These are phyloP conservation scores for Rubus parviflorus DNA, from an alignment of 306 rosid species.

Conservation along the genomic window DNA sequence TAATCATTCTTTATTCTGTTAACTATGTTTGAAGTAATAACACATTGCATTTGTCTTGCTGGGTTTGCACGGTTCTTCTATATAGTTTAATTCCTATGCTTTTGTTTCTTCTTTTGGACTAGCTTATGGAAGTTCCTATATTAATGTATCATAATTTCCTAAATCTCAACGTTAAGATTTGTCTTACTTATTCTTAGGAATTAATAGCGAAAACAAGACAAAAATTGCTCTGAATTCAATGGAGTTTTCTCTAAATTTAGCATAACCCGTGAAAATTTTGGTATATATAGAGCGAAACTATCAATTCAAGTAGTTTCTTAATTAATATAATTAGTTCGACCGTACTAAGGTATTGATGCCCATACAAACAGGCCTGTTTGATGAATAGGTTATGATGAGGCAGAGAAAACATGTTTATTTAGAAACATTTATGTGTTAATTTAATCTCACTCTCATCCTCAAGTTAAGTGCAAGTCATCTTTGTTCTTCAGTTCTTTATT, in stretches of 20 bases:
- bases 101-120: conserved; percentile 53
- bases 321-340: neutral
- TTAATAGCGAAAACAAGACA: neutral
- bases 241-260: neutral
- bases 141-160: conserved; percentile 16
- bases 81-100: conserved; percentile 10
- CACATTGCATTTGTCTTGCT: conserved; percentile 34
- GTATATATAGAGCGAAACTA: neutral
- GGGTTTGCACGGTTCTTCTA: conserved; percentile 31
- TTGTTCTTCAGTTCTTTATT: conserved; percentile 8
- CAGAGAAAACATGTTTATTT: conserved; percentile 10
- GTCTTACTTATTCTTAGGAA: conserved; percentile 3
- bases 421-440: neutral
- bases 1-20: conserved; percentile 13
- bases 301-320: neutral
- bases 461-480: conserved; percentile 1
- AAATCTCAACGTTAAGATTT: conserved; percentile 24
- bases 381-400: conserved; percentile 18
- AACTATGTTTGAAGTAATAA: conserved; percentile 25
- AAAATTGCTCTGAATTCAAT: conserved; percentile 10
- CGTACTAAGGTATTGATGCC: conserved; percentile 5
- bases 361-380: conserved; percentile 15
- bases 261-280: conserved; percentile 1
- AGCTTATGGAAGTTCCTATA: conserved; percentile 33
- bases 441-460: conserved; percentile 12